Evolutionary conservation across 2,329 filamentous ascomycete species (phyloP).

Genomic region (Periconia sp.): DNA sequence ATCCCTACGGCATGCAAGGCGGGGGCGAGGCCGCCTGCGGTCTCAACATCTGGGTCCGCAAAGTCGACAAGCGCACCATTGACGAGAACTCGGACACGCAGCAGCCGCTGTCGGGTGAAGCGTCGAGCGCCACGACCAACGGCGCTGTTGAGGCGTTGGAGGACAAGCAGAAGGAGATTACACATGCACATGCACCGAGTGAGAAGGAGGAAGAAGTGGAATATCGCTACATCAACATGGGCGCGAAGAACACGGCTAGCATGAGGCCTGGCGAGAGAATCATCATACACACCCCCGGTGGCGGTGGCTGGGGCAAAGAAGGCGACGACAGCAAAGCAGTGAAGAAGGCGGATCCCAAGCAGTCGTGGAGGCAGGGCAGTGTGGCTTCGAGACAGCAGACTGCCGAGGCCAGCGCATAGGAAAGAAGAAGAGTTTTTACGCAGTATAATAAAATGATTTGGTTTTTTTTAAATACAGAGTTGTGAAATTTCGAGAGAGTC

Average conservation of each 20-base stretch:
- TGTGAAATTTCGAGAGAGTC: no score
- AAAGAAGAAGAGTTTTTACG: no score
- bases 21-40: slow-evolving; percentile 81
- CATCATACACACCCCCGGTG: slow-evolving; percentile 78
- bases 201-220: slow-evolving; percentile 55
- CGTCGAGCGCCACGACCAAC: slow-evolving; percentile 55
- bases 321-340: slow-evolving; percentile 62
- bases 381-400: slow-evolving; percentile 62
- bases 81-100: slow-evolving; percentile 32
- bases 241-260: slow-evolving; percentile 78
- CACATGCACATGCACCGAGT: slow-evolving; percentile 16
- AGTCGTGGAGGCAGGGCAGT: slow-evolving; percentile 66
- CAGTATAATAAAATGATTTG: no score
- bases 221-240: slow-evolving; percentile 71
- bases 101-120: slow-evolving; percentile 27
- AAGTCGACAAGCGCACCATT: slow-evolving; percentile 54
- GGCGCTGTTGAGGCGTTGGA: slow-evolving; percentile 40
- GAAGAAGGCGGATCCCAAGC: slow-evolving; percentile 62
- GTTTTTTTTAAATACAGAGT: no score
- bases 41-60: slow-evolving; percentile 85
- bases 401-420: slow-evolving; percentile 50
- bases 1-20: slow-evolving; percentile 82
- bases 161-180: slow-evolving; percentile 37
- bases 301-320: slow-evolving; percentile 74
- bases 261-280: slow-evolving; percentile 81